Conservation (phyloP, 2,329 filamentous ascomycete genomes). For the Calonectria pseudoturangicola region DNA sequence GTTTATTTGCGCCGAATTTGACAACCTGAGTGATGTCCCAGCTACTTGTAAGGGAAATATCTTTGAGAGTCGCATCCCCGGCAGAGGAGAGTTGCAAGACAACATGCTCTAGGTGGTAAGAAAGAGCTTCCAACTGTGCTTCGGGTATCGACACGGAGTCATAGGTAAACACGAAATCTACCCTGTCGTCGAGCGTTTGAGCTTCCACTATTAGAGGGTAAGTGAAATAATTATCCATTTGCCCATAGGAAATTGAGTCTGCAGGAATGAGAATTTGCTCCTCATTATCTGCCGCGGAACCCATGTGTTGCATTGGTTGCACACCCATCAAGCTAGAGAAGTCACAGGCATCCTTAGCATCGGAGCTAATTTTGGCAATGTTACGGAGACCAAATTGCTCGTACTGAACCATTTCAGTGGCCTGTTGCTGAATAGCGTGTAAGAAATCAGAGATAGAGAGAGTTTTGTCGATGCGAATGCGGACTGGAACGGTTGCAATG, state of each 20-base stretch:
- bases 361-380: slow-evolving; percentile 44
- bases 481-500: slow-evolving; percentile 65
- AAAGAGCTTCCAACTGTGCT: slow-evolving; percentile 14
- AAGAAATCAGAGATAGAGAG: slow-evolving; percentile 37
- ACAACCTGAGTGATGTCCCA: slow-evolving; percentile 18
- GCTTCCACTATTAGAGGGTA: slow-evolving; percentile 28
- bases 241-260: background rate
- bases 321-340: slow-evolving; percentile 57
- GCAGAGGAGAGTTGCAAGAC: background rate
- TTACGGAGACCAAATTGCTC: slow-evolving; percentile 43
- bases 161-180: slow-evolving; percentile 24
- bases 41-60: slow-evolving; percentile 5
- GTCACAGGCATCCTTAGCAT: slow-evolving; percentile 42
- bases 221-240: slow-evolving; percentile 12
- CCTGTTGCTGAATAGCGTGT: slow-evolving; percentile 36
- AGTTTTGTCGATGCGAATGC: slow-evolving; percentile 58
- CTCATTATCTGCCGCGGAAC: background rate
- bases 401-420: slow-evolving; percentile 38
- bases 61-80: background rate
- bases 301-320: slow-evolving; percentile 40
- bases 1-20: background rate
- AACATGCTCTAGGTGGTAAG: slow-evolving; percentile 15
- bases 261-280: background rate
- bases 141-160: background rate
- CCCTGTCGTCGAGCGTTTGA: background rate